phyloP scores from a whole-genome alignment of 2,329 filamentous ascomycete species.

The Cadophora malorum region DNA sequence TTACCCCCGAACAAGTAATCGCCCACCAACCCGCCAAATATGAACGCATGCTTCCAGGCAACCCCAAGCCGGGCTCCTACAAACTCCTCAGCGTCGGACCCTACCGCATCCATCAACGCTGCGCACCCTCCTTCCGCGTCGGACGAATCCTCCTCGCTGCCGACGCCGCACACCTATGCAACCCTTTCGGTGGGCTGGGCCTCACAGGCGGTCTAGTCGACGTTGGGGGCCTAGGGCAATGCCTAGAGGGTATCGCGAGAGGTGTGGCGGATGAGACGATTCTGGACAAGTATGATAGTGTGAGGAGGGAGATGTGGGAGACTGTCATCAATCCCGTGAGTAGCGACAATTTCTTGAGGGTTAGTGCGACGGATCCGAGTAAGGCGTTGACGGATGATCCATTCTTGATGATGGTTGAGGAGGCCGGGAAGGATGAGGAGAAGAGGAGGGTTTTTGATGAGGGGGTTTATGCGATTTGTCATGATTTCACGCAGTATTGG shows the following conservation, averaged over 20 bases:
- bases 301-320: conserved; percentile 47
- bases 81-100: conserved; percentile 58
- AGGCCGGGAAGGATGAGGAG: conserved; percentile 38
- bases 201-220: conserved; percentile 71
- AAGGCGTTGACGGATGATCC: conserved; percentile 47
- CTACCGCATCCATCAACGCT: conserved; percentile 57
- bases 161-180: conserved; percentile 57
- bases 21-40: conserved; percentile 61
- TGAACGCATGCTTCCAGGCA: conserved; percentile 62
- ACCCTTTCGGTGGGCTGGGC: conserved; percentile 64
- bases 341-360: conserved; percentile 49
- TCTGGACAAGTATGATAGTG: conserved; percentile 48
- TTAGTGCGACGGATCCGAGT: conserved; percentile 47
- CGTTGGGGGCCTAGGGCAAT: conserved; percentile 65
- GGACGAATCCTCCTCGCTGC: conserved; percentile 54
- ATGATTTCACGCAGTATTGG: conserved; percentile 47
- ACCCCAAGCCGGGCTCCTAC: conserved; percentile 64
- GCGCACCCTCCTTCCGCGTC: conserved; percentile 52
- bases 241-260: conserved; percentile 52
- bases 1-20: conserved; percentile 59
- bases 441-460: conserved; percentile 42
- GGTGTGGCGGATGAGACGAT: conserved; percentile 46
- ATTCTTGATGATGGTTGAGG: conserved; percentile 46
- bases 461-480: conserved; percentile 44
- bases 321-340: conserved; percentile 49